Percentiles rank a stretch among this genome's conserved stretches.
Conservation (phyloP, 306 rosid genomes). For the Adenanthera pavonina region DNA sequence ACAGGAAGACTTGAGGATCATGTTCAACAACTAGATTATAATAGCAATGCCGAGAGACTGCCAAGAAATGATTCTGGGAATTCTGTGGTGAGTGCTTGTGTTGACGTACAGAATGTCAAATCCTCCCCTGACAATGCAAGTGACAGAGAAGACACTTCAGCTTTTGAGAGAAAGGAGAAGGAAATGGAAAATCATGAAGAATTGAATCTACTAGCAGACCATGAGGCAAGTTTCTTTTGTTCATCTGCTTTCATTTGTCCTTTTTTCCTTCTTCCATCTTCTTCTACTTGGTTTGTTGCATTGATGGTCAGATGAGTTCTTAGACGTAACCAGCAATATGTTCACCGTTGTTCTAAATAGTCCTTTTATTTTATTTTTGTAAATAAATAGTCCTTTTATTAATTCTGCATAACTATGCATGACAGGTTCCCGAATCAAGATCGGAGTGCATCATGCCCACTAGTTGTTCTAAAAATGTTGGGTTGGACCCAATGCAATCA, state of each 20-base stretch:
- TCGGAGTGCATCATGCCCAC: slow-evolving; percentile 10
- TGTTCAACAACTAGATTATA: slow-evolving; percentile 41
- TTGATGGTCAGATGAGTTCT: neutral
- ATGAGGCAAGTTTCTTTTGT: slow-evolving; percentile 52
- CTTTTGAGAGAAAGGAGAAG: slow-evolving; percentile 41
- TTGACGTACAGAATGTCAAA: slow-evolving; percentile 38
- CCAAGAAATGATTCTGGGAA: slow-evolving; percentile 54
- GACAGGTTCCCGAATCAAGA: slow-evolving; percentile 53
- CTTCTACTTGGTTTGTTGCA: slow-evolving; percentile 6
- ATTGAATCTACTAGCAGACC: slow-evolving; percentile 47
- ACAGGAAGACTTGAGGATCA: slow-evolving; percentile 52
- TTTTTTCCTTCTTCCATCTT: neutral
- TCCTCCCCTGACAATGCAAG: slow-evolving; percentile 35
- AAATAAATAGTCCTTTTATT: neutral
- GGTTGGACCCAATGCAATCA: slow-evolving; percentile 60
- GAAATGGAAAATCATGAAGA: slow-evolving; percentile 37
- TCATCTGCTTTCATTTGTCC: slow-evolving; percentile 1
- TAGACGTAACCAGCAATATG: slow-evolving; percentile 12
- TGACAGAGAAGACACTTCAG: slow-evolving; percentile 32
- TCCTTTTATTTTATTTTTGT: neutral
- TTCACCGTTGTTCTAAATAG: neutral
- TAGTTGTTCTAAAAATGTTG: slow-evolving; percentile 64
- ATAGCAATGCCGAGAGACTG: slow-evolving; percentile 44
- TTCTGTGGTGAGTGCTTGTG: slow-evolving; percentile 40
- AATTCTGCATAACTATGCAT: slow-evolving; percentile 4